Evolutionary conservation across 106 monocot genomes (phyloP), one percentile per base, ranked within the genome.

Genomic region (Alisma plantagoaquatica): DNA sequence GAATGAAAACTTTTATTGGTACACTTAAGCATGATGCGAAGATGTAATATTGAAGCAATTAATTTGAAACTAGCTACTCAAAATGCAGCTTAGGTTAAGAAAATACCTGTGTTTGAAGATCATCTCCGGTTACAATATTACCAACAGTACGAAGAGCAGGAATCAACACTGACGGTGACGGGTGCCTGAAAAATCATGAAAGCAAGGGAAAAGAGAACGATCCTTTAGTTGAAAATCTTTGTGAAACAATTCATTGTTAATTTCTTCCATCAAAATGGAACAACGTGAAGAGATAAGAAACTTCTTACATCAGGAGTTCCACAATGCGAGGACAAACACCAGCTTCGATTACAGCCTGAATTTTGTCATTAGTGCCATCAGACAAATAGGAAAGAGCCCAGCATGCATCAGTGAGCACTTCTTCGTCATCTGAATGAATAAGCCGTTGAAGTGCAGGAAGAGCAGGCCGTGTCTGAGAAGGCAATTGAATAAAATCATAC

Each of bases 121-220:
- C 59, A 46, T 60, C 45, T 30, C 59, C 59, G 15, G 59, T 60
- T 26, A 60, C 59, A 60, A 60, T 60, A n/a, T n/a, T n/a, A n/a
- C n/a, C n/a, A n/a, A n/a, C n/a, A n/a, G n/a, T n/a, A n/a, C n/a
- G n/a, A n/a, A 60, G 45, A 15, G 24, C 51, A 51, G 24, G 51
- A 51, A 51, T 29, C 51, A 51, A 29, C 10, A 51, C 75, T 11
- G 64, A 24, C 53, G 51, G 59, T 11, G 64, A 53, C 43, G 64
- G 70, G 38, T 58, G 57, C 12, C 57, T 58, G 57, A 1, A 38
- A 58, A 29, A 53, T 14, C 27, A 53, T 6, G 1, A 28, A 33
- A 7, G 15, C 5, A 38, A 38, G 5, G 14, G 9, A 38, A 38
- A n/a, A n/a, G n/a, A n/a, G n/a, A n/a, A n/a, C n/a, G n/a, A n/a